Base-by-base conservation (phyloP, 305 asterid species). In the Fraxinus baroniana region DNA sequence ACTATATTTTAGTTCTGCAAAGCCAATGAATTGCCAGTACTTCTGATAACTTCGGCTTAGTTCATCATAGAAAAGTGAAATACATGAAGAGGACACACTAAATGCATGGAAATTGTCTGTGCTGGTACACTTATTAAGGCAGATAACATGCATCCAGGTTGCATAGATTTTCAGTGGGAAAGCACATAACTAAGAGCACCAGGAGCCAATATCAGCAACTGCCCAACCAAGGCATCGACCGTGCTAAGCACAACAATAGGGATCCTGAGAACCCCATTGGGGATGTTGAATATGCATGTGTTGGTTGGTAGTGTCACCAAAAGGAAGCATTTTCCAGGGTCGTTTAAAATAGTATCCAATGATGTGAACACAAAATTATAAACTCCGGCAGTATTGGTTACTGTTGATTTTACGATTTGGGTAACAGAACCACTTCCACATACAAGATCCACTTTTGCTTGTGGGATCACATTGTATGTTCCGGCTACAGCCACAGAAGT, bases 361-460 rank as follows among this genome's bases (percentile, higher is more conserved):
- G 82, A 26, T 0, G 78, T 39, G 7, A 79, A 41, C 8, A 37
- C 2, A 26, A 79, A 70, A 1, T 0, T 26, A 74, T 79, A 79
- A 79, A 70, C 49, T 15, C 78, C 78, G 20, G 36, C 55, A 17
- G 78, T 30, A n/a, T 71, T 72, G 2, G 83, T 80, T 1, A 80
- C 52, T 1, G 52, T 77, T 12, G 83, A 70, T 44, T 44, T 70
- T 22, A 80, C 20, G 7, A 80, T 70, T 71, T 30, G 39, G 26
- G 52, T 26, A 32, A 46, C 64, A 8, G 72, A 80, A 22, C 72
- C 83, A 49, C 18, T 71, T 30, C 83, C 78, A 70, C 78, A 71
- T 0, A 80, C 71, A 41, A 70, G 52, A 70, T 80, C 78, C 9
- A 80, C 83, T 71, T 28, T 80, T 80, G 83, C 77, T 26, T 44